phyloP scores from a whole-genome alignment of 352 stramenopile genomes.

The Globisporangium polare region DNA sequence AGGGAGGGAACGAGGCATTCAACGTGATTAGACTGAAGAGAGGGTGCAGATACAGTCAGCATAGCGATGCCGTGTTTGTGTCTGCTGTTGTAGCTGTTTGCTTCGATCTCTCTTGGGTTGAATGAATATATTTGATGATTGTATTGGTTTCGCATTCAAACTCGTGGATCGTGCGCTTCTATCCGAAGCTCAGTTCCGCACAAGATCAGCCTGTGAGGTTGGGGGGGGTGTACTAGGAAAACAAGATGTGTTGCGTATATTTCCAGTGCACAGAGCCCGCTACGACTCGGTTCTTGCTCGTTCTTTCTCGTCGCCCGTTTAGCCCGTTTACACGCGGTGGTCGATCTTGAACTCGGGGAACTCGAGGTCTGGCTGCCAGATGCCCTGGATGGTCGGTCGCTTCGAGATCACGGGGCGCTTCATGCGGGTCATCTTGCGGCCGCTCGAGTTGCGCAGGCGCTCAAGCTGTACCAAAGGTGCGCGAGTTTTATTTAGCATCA shows the following conservation, averaged over 20 bases:
- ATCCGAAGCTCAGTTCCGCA: not conserved
- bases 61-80: not conserved
- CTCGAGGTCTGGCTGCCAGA: constrained; percentile 84
- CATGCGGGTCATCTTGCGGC: constrained; percentile 85
- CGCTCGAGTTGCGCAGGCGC: constrained; percentile 81
- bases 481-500: not conserved
- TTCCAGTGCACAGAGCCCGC: not conserved
- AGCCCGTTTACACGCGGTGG: constrained; percentile 38
- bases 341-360: constrained; percentile 85
- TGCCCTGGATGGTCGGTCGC: constrained; percentile 77
- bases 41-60: not conserved
- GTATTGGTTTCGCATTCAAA: constrained; percentile 10
- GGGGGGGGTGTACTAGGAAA: not conserved
- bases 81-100: not conserved
- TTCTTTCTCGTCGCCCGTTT: not conserved
- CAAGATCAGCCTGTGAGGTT: not conserved
- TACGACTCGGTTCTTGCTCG: not conserved
- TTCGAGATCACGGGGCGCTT: constrained; percentile 84
- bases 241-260: constrained; percentile 1
- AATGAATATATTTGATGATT: constrained; percentile 22
- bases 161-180: not conserved
- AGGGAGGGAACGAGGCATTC: constrained; percentile 1
- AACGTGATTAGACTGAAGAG: constrained; percentile 5
- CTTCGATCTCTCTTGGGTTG: constrained; percentile 4
- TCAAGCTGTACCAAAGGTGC: constrained; percentile 62